Conservation (phyloP, 495 filamentous ascomycete genomes). For the Penicillium simplicissimum region DNA sequence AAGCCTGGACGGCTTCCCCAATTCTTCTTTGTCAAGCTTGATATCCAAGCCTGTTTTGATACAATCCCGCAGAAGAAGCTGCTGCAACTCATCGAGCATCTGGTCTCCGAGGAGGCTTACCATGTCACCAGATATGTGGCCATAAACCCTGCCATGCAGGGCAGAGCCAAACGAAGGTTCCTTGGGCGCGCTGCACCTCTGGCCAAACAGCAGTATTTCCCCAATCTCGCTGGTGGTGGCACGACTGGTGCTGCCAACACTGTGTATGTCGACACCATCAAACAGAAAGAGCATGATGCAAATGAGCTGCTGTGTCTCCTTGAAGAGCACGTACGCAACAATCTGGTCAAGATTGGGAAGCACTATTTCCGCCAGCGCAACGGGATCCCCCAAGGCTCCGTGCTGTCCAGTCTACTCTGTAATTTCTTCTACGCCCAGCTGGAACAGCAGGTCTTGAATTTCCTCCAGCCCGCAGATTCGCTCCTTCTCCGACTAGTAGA, state of each 20-base stretch:
- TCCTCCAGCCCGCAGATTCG: conserved; percentile 59
- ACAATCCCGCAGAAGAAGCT: conserved; percentile 83
- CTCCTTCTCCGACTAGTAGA: conserved; percentile 83
- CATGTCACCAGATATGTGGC: conserved; percentile 73
- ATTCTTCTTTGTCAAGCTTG: conserved; percentile 87
- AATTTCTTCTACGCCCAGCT: conserved; percentile 93
- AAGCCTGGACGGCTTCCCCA: conserved; percentile 14
- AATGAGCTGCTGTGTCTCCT: conserved; percentile 68
- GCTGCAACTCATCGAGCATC: conserved; percentile 61
- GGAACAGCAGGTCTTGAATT: conserved; percentile 66
- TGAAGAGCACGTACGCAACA: conserved; percentile 73
- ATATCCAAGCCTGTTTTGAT: conserved; percentile 91
- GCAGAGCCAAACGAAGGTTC: conserved; percentile 63
- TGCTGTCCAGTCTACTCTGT: conserved; percentile 82
- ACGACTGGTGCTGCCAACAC: conserved; percentile 54
- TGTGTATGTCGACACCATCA: conserved; percentile 69
- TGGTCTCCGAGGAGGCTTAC: conserved; percentile 69
- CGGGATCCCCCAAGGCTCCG: conserved; percentile 91
- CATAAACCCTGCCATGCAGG: conserved; percentile 46
- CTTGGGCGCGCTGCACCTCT: conserved; percentile 57
- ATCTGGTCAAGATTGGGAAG: conserved; percentile 87
- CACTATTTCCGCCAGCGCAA: conserved; percentile 83
- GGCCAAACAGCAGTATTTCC: conserved; percentile 53
- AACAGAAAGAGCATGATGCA: conserved; percentile 51
- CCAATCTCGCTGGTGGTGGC: conserved; percentile 52